These are phyloP conservation scores for Neobulgaria alba DNA, from an alignment of 2,329 filamentous ascomycete genomes.

Conservation along the genomic window DNA sequence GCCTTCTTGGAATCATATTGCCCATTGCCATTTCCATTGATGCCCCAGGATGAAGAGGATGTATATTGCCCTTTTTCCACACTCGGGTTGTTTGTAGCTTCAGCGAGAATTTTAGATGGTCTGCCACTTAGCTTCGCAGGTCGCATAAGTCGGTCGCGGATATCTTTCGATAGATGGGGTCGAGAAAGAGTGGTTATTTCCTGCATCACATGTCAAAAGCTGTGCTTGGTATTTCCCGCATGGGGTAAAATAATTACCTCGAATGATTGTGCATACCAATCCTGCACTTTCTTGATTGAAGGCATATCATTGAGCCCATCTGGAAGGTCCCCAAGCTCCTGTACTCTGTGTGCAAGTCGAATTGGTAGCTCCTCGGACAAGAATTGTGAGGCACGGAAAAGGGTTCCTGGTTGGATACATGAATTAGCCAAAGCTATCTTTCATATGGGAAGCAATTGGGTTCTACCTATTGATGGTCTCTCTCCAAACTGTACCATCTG, in stretches of 20 bases:
- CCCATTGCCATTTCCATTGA: slow-evolving; percentile 28
- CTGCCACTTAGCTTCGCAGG: slow-evolving; percentile 48
- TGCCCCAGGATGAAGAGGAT: slow-evolving; percentile 40
- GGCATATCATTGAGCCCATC: slow-evolving; percentile 98
- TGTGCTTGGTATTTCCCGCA: slow-evolving; percentile 2
- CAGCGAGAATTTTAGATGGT: slow-evolving; percentile 60
- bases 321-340: slow-evolving; percentile 84
- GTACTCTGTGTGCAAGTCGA: slow-evolving; percentile 88
- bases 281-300: slow-evolving; percentile 86
- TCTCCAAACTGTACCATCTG: slow-evolving; percentile 99
- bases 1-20: slow-evolving; percentile 43
- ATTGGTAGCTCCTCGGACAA: slow-evolving; percentile 97
- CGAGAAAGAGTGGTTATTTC: slow-evolving; percentile 85
- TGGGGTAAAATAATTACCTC: slow-evolving; percentile 65
- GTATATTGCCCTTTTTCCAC: slow-evolving; percentile 75
- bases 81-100: slow-evolving; percentile 85
- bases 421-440: slow-evolving; percentile 4
- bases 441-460: background rate
- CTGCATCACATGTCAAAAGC: slow-evolving; percentile 38
- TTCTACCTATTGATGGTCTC: slow-evolving; percentile 76
- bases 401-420: slow-evolving; percentile 54
- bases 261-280: slow-evolving; percentile 99
- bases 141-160: slow-evolving; percentile 70
- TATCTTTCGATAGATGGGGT: slow-evolving; percentile 65
- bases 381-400: slow-evolving; percentile 97